phyloP scores from a whole-genome alignment of 1,139 yeast species.

The Diutina ranongensis region DNA sequence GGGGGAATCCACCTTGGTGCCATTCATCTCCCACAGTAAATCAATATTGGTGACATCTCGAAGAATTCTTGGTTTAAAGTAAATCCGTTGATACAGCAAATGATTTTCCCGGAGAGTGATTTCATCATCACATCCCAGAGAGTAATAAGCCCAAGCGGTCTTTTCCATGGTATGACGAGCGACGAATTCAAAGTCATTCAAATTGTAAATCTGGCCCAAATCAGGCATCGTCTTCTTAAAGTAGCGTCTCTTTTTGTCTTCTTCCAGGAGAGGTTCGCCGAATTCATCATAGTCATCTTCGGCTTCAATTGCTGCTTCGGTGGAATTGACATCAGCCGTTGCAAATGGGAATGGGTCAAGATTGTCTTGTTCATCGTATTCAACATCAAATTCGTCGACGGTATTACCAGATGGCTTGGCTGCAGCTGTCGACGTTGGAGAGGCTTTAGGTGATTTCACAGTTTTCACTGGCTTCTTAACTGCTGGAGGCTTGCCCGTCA shows the following conservation, averaged over 20 bases:
- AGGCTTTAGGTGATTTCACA: slow-evolving; percentile 7
- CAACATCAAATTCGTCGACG: slow-evolving; percentile 36
- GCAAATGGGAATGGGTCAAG: slow-evolving; percentile 17
- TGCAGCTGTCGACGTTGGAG: too few species aligned
- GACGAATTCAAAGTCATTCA: slow-evolving; percentile 73
- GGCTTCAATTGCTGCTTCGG: neutral
- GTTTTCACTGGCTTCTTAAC: slow-evolving; percentile 10
- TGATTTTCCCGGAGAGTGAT: slow-evolving; percentile 83
- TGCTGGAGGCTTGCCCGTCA: slow-evolving; percentile 7
- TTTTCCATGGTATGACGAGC: slow-evolving; percentile 69
- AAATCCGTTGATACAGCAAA: slow-evolving; percentile 72
- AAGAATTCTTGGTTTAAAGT: slow-evolving; percentile 71
- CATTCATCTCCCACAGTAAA: neutral
- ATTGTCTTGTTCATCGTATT: slow-evolving; percentile 33
- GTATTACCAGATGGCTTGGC: too few species aligned
- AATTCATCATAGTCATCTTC: slow-evolving; percentile 11
- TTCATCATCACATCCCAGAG: slow-evolving; percentile 90
- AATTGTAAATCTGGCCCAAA: slow-evolving; percentile 53
- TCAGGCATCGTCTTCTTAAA: slow-evolving; percentile 39
- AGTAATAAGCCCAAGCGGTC: slow-evolving; percentile 85
- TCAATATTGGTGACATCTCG: slow-evolving; percentile 46
- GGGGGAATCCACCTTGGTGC: slow-evolving; percentile 22
- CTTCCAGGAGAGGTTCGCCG: slow-evolving; percentile 20
- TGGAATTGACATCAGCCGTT: neutral
- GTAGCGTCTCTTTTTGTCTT: slow-evolving; percentile 18